Conservation (phyloP, 2,329 filamentous ascomycete genomes). For the Neofusicoccum laricinum region DNA sequence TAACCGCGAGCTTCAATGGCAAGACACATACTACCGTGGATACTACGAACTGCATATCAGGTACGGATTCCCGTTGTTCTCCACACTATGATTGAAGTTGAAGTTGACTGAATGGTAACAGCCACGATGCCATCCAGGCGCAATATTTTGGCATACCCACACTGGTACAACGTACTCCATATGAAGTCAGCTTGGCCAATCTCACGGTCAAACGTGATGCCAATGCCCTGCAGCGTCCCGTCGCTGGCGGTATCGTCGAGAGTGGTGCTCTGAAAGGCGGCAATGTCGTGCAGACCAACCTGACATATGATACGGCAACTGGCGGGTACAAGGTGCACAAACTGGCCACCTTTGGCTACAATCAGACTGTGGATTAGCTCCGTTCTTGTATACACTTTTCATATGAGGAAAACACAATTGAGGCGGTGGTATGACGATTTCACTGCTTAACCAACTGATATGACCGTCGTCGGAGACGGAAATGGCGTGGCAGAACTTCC, state of each 20-base stretch:
- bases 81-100: constrained; percentile 24
- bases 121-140: constrained; percentile 54
- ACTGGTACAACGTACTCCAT: constrained; percentile 57
- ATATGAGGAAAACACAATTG: background rate
- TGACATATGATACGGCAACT: constrained; percentile 31
- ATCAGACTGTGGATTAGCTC: background rate
- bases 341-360: constrained; percentile 11
- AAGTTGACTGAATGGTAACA: background rate
- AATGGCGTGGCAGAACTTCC: background rate
- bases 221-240: constrained; percentile 55
- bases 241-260: constrained; percentile 51
- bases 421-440: background rate
- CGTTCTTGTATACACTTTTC: background rate
- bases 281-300: constrained; percentile 31
- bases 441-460: background rate
- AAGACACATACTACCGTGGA: constrained; percentile 70
- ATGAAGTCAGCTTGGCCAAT: constrained; percentile 66
- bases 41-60: constrained; percentile 61
- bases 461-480: background rate
- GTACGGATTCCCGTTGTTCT: background rate
- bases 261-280: constrained; percentile 56
- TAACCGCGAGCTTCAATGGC: constrained; percentile 69
- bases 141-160: constrained; percentile 64
- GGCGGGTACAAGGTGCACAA: constrained; percentile 26
- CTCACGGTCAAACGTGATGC: constrained; percentile 64